Evolutionary conservation across 495 filamentous ascomycete species (phyloP).

Genomic region (Bacidia rubella): DNA sequence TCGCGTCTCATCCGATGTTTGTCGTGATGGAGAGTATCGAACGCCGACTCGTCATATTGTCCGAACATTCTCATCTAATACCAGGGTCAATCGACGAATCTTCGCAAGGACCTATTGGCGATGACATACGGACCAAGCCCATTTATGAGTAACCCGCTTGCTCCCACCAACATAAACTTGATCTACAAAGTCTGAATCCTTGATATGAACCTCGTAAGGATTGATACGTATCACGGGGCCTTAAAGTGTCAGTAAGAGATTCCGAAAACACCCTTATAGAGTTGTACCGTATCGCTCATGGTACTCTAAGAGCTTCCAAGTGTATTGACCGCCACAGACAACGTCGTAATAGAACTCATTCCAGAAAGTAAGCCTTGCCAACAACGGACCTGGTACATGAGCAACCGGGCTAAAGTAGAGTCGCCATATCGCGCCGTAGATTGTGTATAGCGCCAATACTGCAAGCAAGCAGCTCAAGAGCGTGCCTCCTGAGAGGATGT

Average conservation of each 20-base stretch:
- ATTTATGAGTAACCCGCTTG: slow-evolving; percentile 26
- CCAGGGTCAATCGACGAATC: background rate
- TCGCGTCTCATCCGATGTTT: slow-evolving; percentile 22
- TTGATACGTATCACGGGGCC: slow-evolving; percentile 15
- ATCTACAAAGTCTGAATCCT: slow-evolving; percentile 14
- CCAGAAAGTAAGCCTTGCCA: slow-evolving; percentile 23
- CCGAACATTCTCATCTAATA: slow-evolving; percentile 13
- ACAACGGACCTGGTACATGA: slow-evolving; percentile 22
- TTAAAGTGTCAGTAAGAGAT: background rate
- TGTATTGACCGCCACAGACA: slow-evolving; percentile 12
- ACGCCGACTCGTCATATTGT: slow-evolving; percentile 6
- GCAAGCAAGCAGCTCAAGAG: background rate
- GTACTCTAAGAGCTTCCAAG: slow-evolving; percentile 16
- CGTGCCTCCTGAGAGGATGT: background rate
- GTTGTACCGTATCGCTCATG: slow-evolving; percentile 14
- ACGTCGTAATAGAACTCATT: slow-evolving; percentile 25
- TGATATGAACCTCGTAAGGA: slow-evolving; percentile 16
- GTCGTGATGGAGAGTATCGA: slow-evolving; percentile 22
- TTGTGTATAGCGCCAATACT: background rate
- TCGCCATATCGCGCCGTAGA: slow-evolving; percentile 19
- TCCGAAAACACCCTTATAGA: background rate
- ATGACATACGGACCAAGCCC: slow-evolving; percentile 20
- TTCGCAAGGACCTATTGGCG: background rate
- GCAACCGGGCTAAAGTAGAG: slow-evolving; percentile 21
- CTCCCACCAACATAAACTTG: slow-evolving; percentile 24